These are phyloP conservation scores for Apiotrichum laibachii DNA, from an alignment of 1,284 basidiomycete genomes.

Conservation along the genomic window DNA sequence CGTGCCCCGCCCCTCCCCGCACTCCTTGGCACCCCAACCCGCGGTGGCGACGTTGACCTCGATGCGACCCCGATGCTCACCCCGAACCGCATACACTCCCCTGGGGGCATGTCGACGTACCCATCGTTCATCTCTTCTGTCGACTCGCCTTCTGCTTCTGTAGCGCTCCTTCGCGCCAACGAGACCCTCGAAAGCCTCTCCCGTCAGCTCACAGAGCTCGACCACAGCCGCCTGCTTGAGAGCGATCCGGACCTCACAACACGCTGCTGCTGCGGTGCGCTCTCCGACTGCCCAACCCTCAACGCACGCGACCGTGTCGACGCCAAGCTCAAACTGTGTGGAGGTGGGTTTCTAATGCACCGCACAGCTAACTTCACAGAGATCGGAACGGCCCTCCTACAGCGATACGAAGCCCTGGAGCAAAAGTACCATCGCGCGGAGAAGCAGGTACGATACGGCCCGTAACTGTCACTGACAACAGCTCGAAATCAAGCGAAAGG, in stretches of 20 bases:
- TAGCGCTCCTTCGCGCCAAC: slow-evolving; percentile 37
- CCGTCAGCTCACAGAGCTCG: slow-evolving; percentile 34
- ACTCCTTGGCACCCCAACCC: not conserved
- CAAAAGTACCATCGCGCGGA: slow-evolving; percentile 60
- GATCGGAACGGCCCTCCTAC: slow-evolving; percentile 84
- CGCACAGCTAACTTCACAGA: slow-evolving; percentile 56
- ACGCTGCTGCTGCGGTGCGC: slow-evolving; percentile 30
- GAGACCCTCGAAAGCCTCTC: slow-evolving; percentile 43
- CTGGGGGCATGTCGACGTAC: not conserved
- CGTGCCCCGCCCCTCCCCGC: too few species aligned
- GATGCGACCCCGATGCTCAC: not conserved
- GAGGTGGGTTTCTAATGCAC: slow-evolving; percentile 59
- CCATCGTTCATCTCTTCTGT: not conserved
- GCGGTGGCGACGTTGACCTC: not conserved
- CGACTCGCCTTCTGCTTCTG: slow-evolving; percentile 34
- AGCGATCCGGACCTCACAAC: slow-evolving; percentile 14
- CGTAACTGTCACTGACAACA: slow-evolving; percentile 29
- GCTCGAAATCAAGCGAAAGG: slow-evolving; percentile 42
- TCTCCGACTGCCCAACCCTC: slow-evolving; percentile 46
- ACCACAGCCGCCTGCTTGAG: slow-evolving; percentile 21
- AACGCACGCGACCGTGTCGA: slow-evolving; percentile 67
- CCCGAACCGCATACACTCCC: not conserved
- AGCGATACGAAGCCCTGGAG: slow-evolving; percentile 79
- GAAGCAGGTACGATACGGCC: slow-evolving; percentile 45
- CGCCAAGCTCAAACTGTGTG: slow-evolving; percentile 72